Evolutionary conservation across 2,329 filamentous ascomycete species (phyloP).

Genomic region (Colletotrichum sp.): DNA sequence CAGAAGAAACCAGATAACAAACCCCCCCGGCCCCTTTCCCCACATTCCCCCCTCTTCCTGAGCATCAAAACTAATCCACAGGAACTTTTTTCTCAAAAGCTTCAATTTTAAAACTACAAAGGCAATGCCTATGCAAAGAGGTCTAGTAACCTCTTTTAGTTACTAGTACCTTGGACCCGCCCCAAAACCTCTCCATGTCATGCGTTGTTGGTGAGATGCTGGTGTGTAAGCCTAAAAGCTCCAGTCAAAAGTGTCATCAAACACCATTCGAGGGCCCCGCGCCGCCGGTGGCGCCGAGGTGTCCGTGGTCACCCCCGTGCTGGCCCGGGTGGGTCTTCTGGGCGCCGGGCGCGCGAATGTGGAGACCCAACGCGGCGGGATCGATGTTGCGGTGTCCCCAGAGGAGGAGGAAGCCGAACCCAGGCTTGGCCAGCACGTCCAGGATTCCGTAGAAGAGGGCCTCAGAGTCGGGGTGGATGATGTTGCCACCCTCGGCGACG

Average conservation of each 20-base stretch:
- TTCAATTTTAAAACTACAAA: neutral
- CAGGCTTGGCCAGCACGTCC: slow-evolving; percentile 68
- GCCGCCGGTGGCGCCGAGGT: neutral
- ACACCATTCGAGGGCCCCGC: neutral
- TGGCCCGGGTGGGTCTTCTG: neutral
- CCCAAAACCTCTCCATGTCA: neutral
- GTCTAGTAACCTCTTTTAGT: neutral
- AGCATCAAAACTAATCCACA: neutral
- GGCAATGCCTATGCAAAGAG: neutral
- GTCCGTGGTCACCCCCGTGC: slow-evolving; percentile 9
- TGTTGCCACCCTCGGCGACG: slow-evolving; percentile 66
- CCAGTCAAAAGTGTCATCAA: neutral
- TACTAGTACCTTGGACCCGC: neutral
- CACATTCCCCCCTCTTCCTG: neutral
- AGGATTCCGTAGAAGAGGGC: slow-evolving; percentile 73
- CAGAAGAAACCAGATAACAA: neutral
- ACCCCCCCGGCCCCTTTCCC: neutral
- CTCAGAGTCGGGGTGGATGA: slow-evolving; percentile 70
- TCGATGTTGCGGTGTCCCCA: slow-evolving; percentile 68
- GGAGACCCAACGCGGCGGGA: slow-evolving; percentile 58
- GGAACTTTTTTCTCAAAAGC: neutral
- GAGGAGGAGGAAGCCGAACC: slow-evolving; percentile 65
- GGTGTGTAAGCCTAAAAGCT: neutral
- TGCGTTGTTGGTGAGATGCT: neutral
- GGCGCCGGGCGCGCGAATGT: slow-evolving; percentile 31